Evolutionary conservation across 495 filamentous ascomycete species (phyloP), one percentile per base, ranked within the genome.

Genomic region (Daldinia childiae): DNA sequence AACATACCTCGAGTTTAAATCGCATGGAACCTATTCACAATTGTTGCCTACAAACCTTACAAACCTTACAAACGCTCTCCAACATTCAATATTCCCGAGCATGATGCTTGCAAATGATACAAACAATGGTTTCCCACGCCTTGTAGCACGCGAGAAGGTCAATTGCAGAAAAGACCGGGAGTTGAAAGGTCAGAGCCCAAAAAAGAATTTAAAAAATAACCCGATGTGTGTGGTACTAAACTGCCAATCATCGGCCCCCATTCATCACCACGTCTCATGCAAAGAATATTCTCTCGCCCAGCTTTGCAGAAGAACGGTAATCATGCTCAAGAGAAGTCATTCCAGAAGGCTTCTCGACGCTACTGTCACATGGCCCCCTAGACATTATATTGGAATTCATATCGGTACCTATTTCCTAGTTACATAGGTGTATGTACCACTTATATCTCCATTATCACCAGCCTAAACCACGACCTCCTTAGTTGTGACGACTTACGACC

Each of bases 121-220:
- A 73, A 73, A 73, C 71, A 73, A 66, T 62, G 56, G 19, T 38
- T 57, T 52, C 32, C 62, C 62, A 69, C 54, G 58, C 27, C 17
- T 69, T 62, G 66, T 73, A 32, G 1, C 17, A 73, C 65, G 1
- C 14, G 15, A 68, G 24, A 65, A 58, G 71, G 66, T 69, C 58
- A 58, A 69, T 68, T 72, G 70, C 70, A 69, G 62, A 1, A 66
- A 9, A 58, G 4, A 26, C 39, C 64, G 64, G 58, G 71, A 65
- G 57, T 69, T 65, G 48, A 59, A 69, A 45, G 50, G 59, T 24
- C 9, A 48, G 43, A 11, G 43, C 19, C 43, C 9, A 48, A 48
- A 57, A 56, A 59, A 52, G 4, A 51, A 51, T n/a, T n/a, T n/a
- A n/a, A 55, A 65, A 66, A 66, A 66, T 54, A 48, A 66, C 62